phyloP scores from a whole-genome alignment of 768 basidiomycete genomes.

The Dioszegia aurantiaca region DNA sequence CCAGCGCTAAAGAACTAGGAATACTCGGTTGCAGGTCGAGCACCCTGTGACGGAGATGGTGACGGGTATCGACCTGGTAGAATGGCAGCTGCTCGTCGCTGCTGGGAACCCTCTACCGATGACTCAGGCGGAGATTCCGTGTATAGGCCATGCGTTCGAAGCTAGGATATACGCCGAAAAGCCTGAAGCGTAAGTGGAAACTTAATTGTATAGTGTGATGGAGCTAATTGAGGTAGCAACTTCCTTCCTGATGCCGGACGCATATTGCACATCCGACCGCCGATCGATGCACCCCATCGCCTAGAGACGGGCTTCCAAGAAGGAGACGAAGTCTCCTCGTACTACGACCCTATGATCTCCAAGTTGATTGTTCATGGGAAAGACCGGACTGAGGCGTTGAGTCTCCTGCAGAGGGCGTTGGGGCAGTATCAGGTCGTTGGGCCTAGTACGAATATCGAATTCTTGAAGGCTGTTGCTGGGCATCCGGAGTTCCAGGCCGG shows the following conservation, averaged over 20 bases:
- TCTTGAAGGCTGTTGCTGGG: conserved; percentile 71
- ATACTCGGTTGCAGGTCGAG: conserved; percentile 19
- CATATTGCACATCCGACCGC: conserved; percentile 76
- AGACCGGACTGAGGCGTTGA: conserved; percentile 77
- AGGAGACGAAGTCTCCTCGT: conserved; percentile 52
- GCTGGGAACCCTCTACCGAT: conserved; percentile 82
- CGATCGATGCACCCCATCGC: conserved; percentile 71
- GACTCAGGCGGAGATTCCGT: conserved; percentile 70
- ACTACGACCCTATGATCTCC: conserved; percentile 48
- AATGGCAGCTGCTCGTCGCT: conserved; percentile 91
- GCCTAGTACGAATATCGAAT: conserved; percentile 86
- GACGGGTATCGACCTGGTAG: conserved; percentile 86
- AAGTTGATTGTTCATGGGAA: conserved; percentile 77
- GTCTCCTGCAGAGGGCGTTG: conserved; percentile 73
- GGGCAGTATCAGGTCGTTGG: conserved; percentile 89
- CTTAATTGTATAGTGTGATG: background rate
- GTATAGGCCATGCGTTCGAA: conserved; percentile 90
- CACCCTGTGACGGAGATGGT: conserved; percentile 95
- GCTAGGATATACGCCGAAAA: conserved; percentile 95
- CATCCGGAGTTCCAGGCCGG: conserved; percentile 72
- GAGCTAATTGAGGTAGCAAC: conserved; percentile 52
- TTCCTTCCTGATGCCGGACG: conserved; percentile 88
- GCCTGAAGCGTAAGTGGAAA: conserved; percentile 64
- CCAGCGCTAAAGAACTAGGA: background rate
- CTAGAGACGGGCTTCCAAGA: conserved; percentile 84